A percentile compares a stretch with the other conserved stretches of the same genome.
phyloP scores from a whole-genome alignment of 2,329 filamentous ascomycete genomes.

The Scedosporium minutisporum region DNA sequence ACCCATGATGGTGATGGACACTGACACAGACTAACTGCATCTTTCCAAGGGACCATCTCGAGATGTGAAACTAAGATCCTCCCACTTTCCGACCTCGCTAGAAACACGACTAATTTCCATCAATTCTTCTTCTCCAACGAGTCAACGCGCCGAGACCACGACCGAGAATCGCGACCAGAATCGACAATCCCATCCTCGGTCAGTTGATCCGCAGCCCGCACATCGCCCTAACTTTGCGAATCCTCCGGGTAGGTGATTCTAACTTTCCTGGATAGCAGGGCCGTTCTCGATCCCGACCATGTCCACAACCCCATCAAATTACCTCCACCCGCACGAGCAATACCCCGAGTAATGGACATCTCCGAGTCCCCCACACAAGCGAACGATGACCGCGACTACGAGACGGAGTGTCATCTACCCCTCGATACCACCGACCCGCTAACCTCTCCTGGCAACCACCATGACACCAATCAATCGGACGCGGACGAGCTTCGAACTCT shows the following conservation, averaged over 20 bases:
- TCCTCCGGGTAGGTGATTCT: neutral
- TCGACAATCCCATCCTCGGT: neutral
- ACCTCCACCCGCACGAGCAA: neutral
- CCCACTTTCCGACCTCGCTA: neutral
- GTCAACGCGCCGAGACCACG: neutral
- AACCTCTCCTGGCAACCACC: slow-evolving; percentile 15
- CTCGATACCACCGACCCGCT: neutral
- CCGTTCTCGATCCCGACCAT: neutral
- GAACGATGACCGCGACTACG: slow-evolving; percentile 48
- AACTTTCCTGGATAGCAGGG: neutral
- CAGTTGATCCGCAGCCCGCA: neutral
- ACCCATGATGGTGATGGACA: too few relatives aligned
- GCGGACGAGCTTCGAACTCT: slow-evolving; percentile 24
- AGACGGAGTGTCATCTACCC: slow-evolving; percentile 23
- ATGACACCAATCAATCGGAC: slow-evolving; percentile 19
- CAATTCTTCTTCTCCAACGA: neutral
- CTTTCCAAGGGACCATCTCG: neutral
- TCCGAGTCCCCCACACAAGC: slow-evolving; percentile 38
- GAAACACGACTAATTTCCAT: neutral
- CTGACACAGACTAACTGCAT: neutral
- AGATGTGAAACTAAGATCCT: neutral
- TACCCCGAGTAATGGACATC: slow-evolving; percentile 4
- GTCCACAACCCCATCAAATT: neutral
- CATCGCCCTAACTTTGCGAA: too few relatives aligned
- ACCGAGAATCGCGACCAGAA: neutral